Conservation (phyloP, 2,329 filamentous ascomycete species). For the Aureobasidium sp. region DNA sequence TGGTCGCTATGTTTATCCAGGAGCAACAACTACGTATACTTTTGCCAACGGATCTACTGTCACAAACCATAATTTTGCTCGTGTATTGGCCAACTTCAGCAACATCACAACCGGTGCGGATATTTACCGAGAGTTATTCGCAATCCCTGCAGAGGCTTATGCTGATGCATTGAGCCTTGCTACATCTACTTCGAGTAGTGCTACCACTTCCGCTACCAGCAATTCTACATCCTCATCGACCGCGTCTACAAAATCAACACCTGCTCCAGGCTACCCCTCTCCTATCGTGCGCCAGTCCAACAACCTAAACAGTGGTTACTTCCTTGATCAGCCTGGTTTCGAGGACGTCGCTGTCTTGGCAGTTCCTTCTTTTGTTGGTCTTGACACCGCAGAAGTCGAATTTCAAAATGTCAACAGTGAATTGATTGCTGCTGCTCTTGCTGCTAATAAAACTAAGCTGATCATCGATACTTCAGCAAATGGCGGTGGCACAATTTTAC, state of each 20-base stretch:
- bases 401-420: constrained; percentile 48
- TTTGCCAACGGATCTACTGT: constrained; percentile 51
- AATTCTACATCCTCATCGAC: no score
- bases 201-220: constrained; percentile 22
- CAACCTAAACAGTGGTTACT: constrained; percentile 52
- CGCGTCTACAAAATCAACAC: no score
- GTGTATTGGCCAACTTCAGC: constrained; percentile 42
- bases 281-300: constrained; percentile 47
- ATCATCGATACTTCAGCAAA: constrained; percentile 68
- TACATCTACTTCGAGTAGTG: constrained; percentile 21
- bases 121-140: constrained; percentile 43
- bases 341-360: constrained; percentile 52
- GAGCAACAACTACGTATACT: constrained; percentile 44
- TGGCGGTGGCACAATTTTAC: constrained; percentile 63
- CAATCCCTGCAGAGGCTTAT: constrained; percentile 25
- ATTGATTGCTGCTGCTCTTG: constrained; percentile 48
- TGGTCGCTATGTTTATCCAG: constrained; percentile 49
- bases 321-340: constrained; percentile 48
- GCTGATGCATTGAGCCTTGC: constrained; percentile 29
- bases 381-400: constrained; percentile 30
- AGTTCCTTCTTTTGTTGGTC: constrained; percentile 48
- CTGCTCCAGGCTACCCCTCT: constrained; percentile 48
- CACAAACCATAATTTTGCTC: constrained; percentile 48
- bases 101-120: constrained; percentile 47
- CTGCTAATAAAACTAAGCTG: constrained; percentile 64